These are phyloP conservation scores for Candida montana DNA, from an alignment of 805 yeast species.

Conservation along the genomic window DNA sequence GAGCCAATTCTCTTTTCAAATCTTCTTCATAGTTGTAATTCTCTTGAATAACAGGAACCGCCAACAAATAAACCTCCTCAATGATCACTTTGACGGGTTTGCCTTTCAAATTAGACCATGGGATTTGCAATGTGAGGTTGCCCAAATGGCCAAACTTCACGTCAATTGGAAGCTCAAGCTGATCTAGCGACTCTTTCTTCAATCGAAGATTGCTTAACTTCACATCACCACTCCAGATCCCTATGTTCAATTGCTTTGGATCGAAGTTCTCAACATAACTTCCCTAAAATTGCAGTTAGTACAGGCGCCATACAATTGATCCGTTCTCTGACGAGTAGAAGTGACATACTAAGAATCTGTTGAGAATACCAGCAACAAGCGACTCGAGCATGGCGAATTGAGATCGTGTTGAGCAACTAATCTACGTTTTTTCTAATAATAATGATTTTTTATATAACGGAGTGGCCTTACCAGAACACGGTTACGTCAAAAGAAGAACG, in stretches of 20 bases:
- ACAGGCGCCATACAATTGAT: no score
- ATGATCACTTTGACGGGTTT: conserved; percentile 87
- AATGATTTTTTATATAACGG: no score
- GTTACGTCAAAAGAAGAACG: no score
- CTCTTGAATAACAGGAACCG: conserved; percentile 62
- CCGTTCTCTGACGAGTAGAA: no score
- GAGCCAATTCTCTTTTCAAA: conserved; percentile 54
- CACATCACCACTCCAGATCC: conserved; percentile 97
- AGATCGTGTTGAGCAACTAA: no score
- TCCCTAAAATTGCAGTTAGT: conserved; percentile 30
- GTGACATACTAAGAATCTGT: conserved; percentile 41
- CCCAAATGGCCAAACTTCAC: conserved; percentile 89
- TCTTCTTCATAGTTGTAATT: conserved; percentile 50
- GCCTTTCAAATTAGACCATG: conserved; percentile 92
- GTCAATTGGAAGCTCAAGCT: conserved; percentile 78
- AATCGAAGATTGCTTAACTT: conserved; percentile 71
- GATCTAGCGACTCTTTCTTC: conserved; percentile 85
- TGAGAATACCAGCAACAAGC: conserved; percentile 56
- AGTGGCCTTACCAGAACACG: no score
- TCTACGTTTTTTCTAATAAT: no score
- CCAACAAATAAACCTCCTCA: conserved; percentile 81
- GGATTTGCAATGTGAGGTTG: conserved; percentile 82
- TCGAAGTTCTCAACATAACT: conserved; percentile 91
- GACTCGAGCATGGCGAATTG: conserved; percentile 51
- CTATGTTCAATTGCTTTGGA: conserved; percentile 89